A percentile compares a stretch with the other conserved stretches of the same genome.
These are phyloP conservation scores for Rhodocollybia butyracea DNA, from an alignment of 768 basidiomycete species.

Conservation along the genomic window DNA sequence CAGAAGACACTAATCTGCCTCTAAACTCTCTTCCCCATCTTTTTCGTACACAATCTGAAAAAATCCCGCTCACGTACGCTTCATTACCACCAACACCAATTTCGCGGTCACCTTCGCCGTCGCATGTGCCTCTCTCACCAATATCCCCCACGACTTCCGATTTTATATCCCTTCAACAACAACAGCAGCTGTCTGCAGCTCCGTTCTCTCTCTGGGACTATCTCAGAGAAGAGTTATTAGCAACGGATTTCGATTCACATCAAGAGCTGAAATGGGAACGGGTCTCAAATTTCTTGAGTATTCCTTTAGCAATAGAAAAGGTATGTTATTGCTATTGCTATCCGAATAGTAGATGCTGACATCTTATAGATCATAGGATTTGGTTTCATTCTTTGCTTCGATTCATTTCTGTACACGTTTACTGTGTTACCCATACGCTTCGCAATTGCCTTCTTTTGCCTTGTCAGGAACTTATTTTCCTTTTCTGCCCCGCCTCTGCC, in stretches of 20 bases:
- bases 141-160: slow-evolving; percentile 8
- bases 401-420: slow-evolving; percentile 97
- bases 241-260: slow-evolving; percentile 92
- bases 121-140: slow-evolving; percentile 10
- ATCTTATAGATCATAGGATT: slow-evolving; percentile 76
- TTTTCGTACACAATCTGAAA: not conserved
- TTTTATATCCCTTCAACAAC: slow-evolving; percentile 14
- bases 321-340: slow-evolving; percentile 44
- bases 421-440: slow-evolving; percentile 95
- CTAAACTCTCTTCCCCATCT: not conserved
- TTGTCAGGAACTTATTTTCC: slow-evolving; percentile 47
- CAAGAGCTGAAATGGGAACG: slow-evolving; percentile 95
- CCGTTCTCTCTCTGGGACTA: slow-evolving; percentile 93
- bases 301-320: slow-evolving; percentile 93
- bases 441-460: slow-evolving; percentile 56
- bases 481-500: slow-evolving; percentile 58
- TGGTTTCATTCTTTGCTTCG: slow-evolving; percentile 90
- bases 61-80: slow-evolving; percentile 8
- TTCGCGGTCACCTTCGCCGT: slow-evolving; percentile 9
- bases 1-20: not conserved
- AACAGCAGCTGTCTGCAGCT: slow-evolving; percentile 18
- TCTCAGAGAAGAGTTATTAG: slow-evolving; percentile 80
- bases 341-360: not conserved
- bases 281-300: slow-evolving; percentile 91
- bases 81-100: slow-evolving; percentile 13